These are phyloP conservation scores for Alternaria conjuncta DNA, from an alignment of 2,329 filamentous ascomycete genomes.

Conservation along the genomic window DNA sequence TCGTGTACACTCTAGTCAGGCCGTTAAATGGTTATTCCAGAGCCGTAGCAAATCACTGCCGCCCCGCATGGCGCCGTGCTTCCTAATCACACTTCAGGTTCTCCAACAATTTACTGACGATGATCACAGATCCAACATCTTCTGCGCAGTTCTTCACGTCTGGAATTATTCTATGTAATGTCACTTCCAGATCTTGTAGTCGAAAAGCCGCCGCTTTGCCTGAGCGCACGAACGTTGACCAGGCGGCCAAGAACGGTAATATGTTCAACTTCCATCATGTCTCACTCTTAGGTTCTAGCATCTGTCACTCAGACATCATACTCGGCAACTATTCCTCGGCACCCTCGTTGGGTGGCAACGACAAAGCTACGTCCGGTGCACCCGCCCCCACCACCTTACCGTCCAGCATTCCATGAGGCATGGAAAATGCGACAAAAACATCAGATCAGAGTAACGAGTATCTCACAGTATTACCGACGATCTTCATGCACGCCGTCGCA, in stretches of 20 bases:
- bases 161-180: not conserved
- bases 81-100: not conserved
- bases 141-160: not conserved
- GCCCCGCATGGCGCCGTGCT: not conserved
- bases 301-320: not conserved
- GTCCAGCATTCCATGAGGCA: not conserved
- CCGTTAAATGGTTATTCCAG: not conserved
- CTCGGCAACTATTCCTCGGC: not conserved
- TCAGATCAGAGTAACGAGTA: conserved; percentile 2
- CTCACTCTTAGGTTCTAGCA: not conserved
- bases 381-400: not conserved
- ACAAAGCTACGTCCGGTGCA: not conserved
- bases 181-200: not conserved
- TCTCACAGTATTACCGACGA: conserved; percentile 21
- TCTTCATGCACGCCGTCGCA: conserved; percentile 24
- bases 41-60: not conserved
- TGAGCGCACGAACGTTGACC: not conserved
- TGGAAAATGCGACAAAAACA: not conserved
- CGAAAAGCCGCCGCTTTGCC: not conserved
- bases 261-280: not conserved
- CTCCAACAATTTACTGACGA: not conserved
- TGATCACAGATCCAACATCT: not conserved
- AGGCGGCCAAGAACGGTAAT: not conserved
- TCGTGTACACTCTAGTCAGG: not conserved
- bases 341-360: not conserved